Evolutionary conservation across 192 early-diverging fungal species (phyloP).

Genomic region (Cetraspora pellucida): DNA sequence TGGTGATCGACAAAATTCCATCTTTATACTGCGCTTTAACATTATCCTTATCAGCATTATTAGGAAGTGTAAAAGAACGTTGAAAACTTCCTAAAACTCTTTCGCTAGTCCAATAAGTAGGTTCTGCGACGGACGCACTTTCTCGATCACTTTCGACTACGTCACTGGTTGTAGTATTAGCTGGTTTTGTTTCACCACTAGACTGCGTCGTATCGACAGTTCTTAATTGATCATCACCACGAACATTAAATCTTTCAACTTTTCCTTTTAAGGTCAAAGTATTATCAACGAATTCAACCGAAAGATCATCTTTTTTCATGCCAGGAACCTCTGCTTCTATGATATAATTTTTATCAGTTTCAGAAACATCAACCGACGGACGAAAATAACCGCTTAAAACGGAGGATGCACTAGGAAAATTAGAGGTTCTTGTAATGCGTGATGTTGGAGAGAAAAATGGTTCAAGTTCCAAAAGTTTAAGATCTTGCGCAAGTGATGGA

Average conservation of each 20-base stretch:
- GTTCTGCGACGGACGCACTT: neutral
- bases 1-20: conserved; percentile 33
- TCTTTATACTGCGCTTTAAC: conserved; percentile 39
- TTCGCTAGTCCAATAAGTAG: conserved; percentile 33
- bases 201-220: conserved; percentile 16
- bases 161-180: neutral
- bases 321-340: conserved; percentile 47
- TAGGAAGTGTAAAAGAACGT: conserved; percentile 34
- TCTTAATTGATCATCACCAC: neutral
- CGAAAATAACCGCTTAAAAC: conserved; percentile 5
- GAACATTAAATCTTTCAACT: conserved; percentile 27
- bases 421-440: conserved; percentile 1
- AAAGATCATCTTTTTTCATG: conserved; percentile 41
- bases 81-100: conserved; percentile 32
- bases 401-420: conserved; percentile 11
- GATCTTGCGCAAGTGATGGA: conserved; percentile 37
- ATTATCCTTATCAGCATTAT: conserved; percentile 31
- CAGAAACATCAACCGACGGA: conserved; percentile 40
- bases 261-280: conserved; percentile 41
- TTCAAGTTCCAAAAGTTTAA: conserved; percentile 36
- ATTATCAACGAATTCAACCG: conserved; percentile 39
- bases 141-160: too few species aligned
- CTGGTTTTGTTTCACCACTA: neutral
- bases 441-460: conserved; percentile 35
- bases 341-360: conserved; percentile 40